Conservation (phyloP, 2,329 filamentous ascomycete genomes). For the Penicillium sp. region DNA sequence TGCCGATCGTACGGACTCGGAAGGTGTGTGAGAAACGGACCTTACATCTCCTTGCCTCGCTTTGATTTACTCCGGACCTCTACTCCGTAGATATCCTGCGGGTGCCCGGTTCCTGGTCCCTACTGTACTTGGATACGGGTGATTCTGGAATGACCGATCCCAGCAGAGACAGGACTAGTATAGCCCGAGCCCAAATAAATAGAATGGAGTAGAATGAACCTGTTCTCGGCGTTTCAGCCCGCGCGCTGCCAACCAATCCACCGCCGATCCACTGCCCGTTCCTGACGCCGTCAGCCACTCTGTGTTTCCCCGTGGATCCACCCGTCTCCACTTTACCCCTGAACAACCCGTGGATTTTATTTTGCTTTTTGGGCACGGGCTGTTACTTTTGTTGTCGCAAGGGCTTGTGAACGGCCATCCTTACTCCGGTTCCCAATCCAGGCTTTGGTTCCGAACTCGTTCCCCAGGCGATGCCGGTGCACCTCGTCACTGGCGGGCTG, state of each 20-base stretch:
- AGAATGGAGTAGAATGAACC: neutral
- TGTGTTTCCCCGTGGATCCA: constrained; percentile 5
- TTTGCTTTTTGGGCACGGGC: neutral
- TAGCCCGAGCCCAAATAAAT: neutral
- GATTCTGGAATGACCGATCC: too few species aligned
- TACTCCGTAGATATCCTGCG: too few species aligned
- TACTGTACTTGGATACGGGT: too few species aligned
- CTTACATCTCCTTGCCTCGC: neutral
- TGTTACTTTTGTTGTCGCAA: neutral
- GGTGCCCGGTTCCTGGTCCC: too few species aligned
- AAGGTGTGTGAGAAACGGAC: neutral
- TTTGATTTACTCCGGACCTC: too few species aligned
- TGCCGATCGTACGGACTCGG: constrained; percentile 9
- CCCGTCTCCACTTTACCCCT: constrained; percentile 25
- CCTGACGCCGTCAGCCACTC: constrained; percentile 17
- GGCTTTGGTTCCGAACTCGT: neutral
- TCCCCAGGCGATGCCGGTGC: neutral
- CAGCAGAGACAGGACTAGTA: too few species aligned
- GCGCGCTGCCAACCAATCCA: constrained; percentile 6
- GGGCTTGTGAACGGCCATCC: neutral
- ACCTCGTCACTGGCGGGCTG: neutral
- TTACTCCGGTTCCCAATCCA: neutral
- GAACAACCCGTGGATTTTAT: constrained; percentile 17
- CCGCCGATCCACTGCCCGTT: constrained; percentile 23
- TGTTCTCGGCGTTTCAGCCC: constrained; percentile 16